These are phyloP conservation scores for Extremus antarcticus DNA, from an alignment of 495 filamentous ascomycete genomes.

Conservation along the genomic window DNA sequence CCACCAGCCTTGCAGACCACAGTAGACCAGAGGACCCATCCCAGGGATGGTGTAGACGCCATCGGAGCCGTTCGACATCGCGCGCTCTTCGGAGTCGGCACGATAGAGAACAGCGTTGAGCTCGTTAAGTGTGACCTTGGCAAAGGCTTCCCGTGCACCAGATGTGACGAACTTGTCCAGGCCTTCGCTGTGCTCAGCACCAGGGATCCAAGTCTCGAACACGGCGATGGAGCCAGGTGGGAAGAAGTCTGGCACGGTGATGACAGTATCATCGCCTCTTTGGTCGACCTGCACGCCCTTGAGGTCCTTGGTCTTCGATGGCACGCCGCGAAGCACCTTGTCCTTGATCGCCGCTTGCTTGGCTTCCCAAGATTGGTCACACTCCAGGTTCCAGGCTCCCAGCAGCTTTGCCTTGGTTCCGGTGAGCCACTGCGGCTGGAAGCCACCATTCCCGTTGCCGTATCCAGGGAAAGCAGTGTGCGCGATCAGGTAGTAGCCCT, in stretches of 20 bases:
- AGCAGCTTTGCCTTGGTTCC: conserved; percentile 67
- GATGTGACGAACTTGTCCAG: conserved; percentile 74
- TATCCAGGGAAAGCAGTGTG: conserved; percentile 90
- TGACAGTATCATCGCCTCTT: conserved; percentile 57
- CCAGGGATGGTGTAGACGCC: conserved; percentile 81
- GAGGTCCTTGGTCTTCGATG: conserved; percentile 65
- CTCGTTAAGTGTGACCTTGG: conserved; percentile 59
- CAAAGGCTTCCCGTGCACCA: conserved; percentile 71
- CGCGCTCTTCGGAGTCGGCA: conserved; percentile 84
- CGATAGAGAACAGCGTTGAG: conserved; percentile 88
- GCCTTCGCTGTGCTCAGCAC: conserved; percentile 64
- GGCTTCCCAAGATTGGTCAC: conserved; percentile 56
- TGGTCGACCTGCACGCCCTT: conserved; percentile 57
- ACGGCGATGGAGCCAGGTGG: conserved; percentile 88
- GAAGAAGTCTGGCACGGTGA: conserved; percentile 70
- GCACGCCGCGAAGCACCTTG: conserved; percentile 65
- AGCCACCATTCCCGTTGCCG: conserved; percentile 62
- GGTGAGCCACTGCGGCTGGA: conserved; percentile 63
- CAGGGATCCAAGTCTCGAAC: conserved; percentile 90
- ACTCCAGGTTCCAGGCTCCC: conserved; percentile 81
- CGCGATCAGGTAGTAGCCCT: conserved; percentile 87
- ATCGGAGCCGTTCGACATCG: conserved; percentile 65
- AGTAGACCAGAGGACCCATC: conserved; percentile 78
- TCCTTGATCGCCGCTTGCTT: conserved; percentile 55
- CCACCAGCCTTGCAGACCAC: conserved; percentile 98